Evolutionary conservation across 2,329 filamentous ascomycete genomes (phyloP), one percentile per base, ranked within the genome.

Genomic region (Triangularia setosa): DNA sequence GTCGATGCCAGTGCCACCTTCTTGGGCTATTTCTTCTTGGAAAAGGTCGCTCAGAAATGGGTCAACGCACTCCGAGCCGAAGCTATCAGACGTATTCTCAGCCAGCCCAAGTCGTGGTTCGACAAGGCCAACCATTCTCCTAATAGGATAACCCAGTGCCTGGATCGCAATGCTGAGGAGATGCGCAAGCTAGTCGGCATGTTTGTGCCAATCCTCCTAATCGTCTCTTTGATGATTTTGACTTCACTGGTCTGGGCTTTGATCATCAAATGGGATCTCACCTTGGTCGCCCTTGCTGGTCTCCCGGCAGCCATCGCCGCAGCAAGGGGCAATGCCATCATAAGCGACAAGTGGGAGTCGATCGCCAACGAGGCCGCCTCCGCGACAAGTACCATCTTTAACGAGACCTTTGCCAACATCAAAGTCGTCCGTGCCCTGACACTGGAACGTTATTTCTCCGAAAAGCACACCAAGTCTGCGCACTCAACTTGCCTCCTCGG

Each of bases 151-250:
- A 87, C 83, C 0, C 87, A 91, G 65, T 89, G 84, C 54, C 82
- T 98, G 0, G 92, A 96, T 71, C 85, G 90, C 16, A 91, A 92
- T 70, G 90, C 90, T 0, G 93, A 98, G 73, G 92, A 97, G 73
- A 93, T 95, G 85, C 85, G 91, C 8, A 93, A 91, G 69, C 79
- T 98, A 0, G 82, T 96, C 0, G 90, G 91, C 1, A 85, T 90
- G 1, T 96, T 97, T 72, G 82, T 89, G 0, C 89, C 90, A 1
- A 86, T 90, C 61, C 75, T 90, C 0, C 80, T 93, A 14, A 85
- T 89, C 9, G 87, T 90, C 3, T 73, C 81, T 0, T 76, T 86
- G 60, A 93, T 96, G 83, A 81, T 91, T 18, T 63, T 78, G 0
- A 83, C 90, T n/a, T 87, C 91, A 0, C 71, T 95, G 6, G 72